Percentiles rank a stretch among this genome's conserved stretches.
Evolutionary conservation across 192 early-diverging fungal genomes (phyloP).

Genomic region (Coemansia sp.): DNA sequence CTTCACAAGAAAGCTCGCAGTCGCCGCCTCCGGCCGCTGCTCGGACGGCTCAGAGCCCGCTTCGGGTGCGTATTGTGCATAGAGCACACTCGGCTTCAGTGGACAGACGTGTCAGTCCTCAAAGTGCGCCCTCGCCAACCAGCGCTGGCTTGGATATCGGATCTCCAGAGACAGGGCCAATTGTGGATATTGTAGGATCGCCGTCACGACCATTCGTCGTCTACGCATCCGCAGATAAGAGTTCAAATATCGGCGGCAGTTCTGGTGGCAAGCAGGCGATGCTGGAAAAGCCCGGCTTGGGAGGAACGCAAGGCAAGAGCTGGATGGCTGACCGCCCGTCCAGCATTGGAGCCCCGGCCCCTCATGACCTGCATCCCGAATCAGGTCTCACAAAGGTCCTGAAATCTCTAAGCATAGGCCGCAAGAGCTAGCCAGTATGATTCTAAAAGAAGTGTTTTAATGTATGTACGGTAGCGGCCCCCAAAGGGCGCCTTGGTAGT

Average conservation of each 20-base stretch:
- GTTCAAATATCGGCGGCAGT: constrained; percentile 26
- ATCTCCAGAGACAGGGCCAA: constrained; percentile 14
- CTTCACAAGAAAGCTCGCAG: background rate
- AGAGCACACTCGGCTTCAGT: constrained; percentile 5
- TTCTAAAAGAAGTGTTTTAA: background rate
- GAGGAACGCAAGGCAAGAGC: constrained; percentile 32
- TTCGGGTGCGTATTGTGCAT: constrained; percentile 7
- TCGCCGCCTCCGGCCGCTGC: background rate
- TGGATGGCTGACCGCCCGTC: constrained; percentile 53
- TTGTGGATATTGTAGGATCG: constrained; percentile 37
- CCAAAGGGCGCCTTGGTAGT: background rate
- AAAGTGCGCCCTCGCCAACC: background rate
- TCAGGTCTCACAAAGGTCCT: constrained; percentile 29
- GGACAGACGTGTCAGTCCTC: background rate
- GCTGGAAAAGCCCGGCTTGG: constrained; percentile 25
- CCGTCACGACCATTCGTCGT: constrained; percentile 22
- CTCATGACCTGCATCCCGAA: constrained; percentile 24
- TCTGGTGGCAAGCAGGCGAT: constrained; percentile 19
- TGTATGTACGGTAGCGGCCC: background rate
- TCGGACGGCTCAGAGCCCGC: background rate
- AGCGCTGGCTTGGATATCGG: constrained; percentile 18
- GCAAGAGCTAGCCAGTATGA: constrained; percentile 2
- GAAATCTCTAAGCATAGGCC: constrained; percentile 12
- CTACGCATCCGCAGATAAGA: constrained; percentile 20
- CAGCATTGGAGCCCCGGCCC: constrained; percentile 24